Percentiles rank a stretch among this genome's conserved stretches.
These are phyloP conservation scores for Cladosporium sp. DNA, from an alignment of 2,329 filamentous ascomycete genomes.

Conservation along the genomic window DNA sequence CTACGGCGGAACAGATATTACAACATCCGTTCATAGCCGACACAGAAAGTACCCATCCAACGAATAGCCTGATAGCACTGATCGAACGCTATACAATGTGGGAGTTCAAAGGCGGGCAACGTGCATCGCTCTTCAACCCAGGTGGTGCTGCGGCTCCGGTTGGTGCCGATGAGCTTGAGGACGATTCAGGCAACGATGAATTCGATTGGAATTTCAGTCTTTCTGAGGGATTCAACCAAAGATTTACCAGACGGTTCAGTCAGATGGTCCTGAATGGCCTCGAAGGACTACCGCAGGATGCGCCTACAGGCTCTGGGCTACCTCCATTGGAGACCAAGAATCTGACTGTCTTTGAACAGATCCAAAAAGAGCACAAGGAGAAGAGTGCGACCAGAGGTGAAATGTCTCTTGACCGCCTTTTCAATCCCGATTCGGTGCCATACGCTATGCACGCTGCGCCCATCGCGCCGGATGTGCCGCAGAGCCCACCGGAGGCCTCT, in stretches of 20 bases:
- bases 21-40: constrained; percentile 65
- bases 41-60: constrained; percentile 60
- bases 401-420: constrained; percentile 54
- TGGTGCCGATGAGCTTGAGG: constrained; percentile 31
- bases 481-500: constrained; percentile 21
- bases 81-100: constrained; percentile 70
- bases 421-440: constrained; percentile 51
- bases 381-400: constrained; percentile 55
- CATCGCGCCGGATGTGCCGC: constrained; percentile 33
- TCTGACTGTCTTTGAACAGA: constrained; percentile 24
- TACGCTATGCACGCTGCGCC: constrained; percentile 56
- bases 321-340: constrained; percentile 18
- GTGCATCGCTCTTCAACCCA: constrained; percentile 60
- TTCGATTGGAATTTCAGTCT: constrained; percentile 65
- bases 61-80: constrained; percentile 58
- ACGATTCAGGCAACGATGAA: constrained; percentile 38
- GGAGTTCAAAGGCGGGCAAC: constrained; percentile 69
- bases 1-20: constrained; percentile 65
- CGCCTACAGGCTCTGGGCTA: neutral
- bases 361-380: constrained; percentile 52
- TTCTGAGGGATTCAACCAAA: constrained; percentile 56
- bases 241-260: constrained; percentile 30
- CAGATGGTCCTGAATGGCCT: constrained; percentile 25
- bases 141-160: constrained; percentile 54
- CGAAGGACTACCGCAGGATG: constrained; percentile 16